These are phyloP conservation scores for Hymenoscyphus fraxineus DNA, from an alignment of 2,329 filamentous ascomycete species.

Conservation along the genomic window DNA sequence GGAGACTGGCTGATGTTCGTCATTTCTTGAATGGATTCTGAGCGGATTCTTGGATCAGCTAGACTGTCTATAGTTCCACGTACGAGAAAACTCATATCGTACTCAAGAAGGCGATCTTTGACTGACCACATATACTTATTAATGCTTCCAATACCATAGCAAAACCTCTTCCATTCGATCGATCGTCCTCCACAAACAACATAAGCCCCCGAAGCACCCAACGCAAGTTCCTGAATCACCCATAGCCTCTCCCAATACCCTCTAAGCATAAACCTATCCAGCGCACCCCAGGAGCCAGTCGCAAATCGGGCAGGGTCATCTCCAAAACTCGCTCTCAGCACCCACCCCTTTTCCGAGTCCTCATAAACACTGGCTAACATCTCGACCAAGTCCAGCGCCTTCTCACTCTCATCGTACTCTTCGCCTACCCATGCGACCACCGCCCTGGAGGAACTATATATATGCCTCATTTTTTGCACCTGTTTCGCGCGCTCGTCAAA, in stretches of 20 bases:
- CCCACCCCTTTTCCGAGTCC: not conserved
- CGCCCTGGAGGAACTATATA: constrained; percentile 12
- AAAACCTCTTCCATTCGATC: constrained; percentile 16
- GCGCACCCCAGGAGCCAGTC: constrained; percentile 12
- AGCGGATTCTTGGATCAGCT: too few species aligned
- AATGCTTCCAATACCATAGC: constrained; percentile 12
- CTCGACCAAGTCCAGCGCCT: constrained; percentile 15
- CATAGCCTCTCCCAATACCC: constrained; percentile 22
- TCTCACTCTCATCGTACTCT: constrained; percentile 4
- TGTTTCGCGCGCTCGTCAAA: constrained; percentile 12
- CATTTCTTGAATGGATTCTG: too few species aligned
- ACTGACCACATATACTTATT: constrained; percentile 14
- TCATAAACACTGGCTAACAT: not conserved
- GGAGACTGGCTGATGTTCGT: too few species aligned
- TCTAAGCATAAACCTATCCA: constrained; percentile 14
- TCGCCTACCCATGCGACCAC: constrained; percentile 19
- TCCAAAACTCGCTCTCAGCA: not conserved
- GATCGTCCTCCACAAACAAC: constrained; percentile 11
- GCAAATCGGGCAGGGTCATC: constrained; percentile 7
- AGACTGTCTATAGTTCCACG: too few species aligned
- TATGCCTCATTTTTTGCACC: constrained; percentile 15
- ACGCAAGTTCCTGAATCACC: constrained; percentile 24
- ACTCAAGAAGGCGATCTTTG: constrained; percentile 15
- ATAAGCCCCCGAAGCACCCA: constrained; percentile 11
- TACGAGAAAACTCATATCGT: not conserved